Percentiles rank a stretch among this genome's conserved stretches.
phyloP scores from a whole-genome alignment of 805 yeast species.

The Metschnikowia orientalis region DNA sequence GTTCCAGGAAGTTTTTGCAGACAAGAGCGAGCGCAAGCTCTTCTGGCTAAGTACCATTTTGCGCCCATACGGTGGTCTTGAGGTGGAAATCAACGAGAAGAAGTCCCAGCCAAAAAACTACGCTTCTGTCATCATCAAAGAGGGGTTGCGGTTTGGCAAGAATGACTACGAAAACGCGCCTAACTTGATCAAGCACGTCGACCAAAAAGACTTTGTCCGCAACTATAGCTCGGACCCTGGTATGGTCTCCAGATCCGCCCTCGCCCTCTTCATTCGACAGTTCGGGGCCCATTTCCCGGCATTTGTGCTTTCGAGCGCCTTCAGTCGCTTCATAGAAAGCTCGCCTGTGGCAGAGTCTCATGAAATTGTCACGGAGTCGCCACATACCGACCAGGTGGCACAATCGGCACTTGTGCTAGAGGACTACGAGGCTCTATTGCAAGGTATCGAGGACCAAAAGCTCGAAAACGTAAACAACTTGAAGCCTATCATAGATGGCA shows the following conservation, averaged over 20 bases:
- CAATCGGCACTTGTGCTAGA: slow-evolving; percentile 8
- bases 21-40: slow-evolving; percentile 18
- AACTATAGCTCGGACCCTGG: slow-evolving; percentile 13
- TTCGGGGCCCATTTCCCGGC: slow-evolving; percentile 51
- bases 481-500: slow-evolving; percentile 75
- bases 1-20: slow-evolving; percentile 6
- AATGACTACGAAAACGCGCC: slow-evolving; percentile 50
- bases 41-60: slow-evolving; percentile 51
- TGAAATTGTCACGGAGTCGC: too few species aligned
- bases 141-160: slow-evolving; percentile 65
- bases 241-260: slow-evolving; percentile 43
- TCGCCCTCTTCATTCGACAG: slow-evolving; percentile 57
- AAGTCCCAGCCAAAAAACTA: slow-evolving; percentile 36
- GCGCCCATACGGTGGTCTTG: slow-evolving; percentile 43
- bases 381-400: neutral
- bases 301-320: slow-evolving; percentile 36
- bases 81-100: slow-evolving; percentile 35
- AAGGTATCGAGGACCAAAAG: slow-evolving; percentile 26
- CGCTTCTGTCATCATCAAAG: slow-evolving; percentile 51
- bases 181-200: slow-evolving; percentile 30
- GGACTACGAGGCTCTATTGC: slow-evolving; percentile 31
- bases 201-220: slow-evolving; percentile 17
- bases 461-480: slow-evolving; percentile 44
- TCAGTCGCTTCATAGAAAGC: slow-evolving; percentile 20
- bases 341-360: slow-evolving; percentile 1